Evolutionary conservation across 2,329 filamentous ascomycete genomes (phyloP).

Genomic region (Aspergillus sp.): DNA sequence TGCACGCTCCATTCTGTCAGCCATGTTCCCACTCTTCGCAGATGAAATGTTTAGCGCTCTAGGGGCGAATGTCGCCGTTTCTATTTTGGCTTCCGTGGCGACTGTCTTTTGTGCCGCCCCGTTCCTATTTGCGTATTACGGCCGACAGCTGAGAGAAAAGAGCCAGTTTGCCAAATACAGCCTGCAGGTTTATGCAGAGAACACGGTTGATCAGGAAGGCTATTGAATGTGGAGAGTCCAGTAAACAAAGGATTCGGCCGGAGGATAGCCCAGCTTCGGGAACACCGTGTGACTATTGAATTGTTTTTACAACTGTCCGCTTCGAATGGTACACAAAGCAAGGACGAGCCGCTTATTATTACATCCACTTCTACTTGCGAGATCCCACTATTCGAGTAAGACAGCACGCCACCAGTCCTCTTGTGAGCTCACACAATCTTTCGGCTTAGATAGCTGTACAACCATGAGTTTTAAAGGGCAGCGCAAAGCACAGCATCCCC

Average conservation of each 20-base stretch:
- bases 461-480: constrained; percentile 40
- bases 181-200: constrained; percentile 18
- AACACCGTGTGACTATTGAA: too few relatives aligned
- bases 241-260: too few relatives aligned
- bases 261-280: too few relatives aligned
- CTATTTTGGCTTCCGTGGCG: constrained; percentile 33
- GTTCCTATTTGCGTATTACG: constrained; percentile 26
- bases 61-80: constrained; percentile 30
- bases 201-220: constrained; percentile 19
- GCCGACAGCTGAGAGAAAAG: constrained; percentile 22
- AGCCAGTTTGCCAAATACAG: constrained; percentile 30
- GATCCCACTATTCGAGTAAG: too few relatives aligned
- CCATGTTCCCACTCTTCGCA: constrained; percentile 33
- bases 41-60: constrained; percentile 31
- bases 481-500: constrained; percentile 34
- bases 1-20: constrained; percentile 31
- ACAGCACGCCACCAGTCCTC: too few relatives aligned
- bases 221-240: constrained; percentile 4
- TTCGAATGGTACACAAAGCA: too few relatives aligned
- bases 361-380: too few relatives aligned
- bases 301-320: too few relatives aligned
- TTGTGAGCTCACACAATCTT: not conserved
- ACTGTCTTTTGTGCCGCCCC: constrained; percentile 32
- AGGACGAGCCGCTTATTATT: too few relatives aligned
- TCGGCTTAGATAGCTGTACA: constrained; percentile 13